Evolutionary conservation across 176 grass and related monocot genomes (phyloP).

Genomic region (Phyllostachys edulis): DNA sequence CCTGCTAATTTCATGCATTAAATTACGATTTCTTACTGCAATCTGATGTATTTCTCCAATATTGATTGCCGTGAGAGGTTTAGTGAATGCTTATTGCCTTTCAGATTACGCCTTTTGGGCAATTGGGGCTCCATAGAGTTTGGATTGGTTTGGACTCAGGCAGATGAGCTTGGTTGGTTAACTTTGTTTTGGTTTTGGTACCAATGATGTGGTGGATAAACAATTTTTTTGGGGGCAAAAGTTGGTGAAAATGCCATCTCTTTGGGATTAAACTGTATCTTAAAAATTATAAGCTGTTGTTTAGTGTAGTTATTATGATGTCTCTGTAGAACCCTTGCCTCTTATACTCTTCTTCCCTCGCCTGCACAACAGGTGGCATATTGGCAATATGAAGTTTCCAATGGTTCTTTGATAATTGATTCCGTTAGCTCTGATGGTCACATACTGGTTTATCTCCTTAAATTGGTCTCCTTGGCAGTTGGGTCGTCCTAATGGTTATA

Average conservation of each 20-base stretch:
- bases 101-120: not conserved
- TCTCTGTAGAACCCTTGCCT: not conserved
- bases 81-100: not conserved
- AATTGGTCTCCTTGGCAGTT: not conserved
- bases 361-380: not conserved
- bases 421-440: not conserved
- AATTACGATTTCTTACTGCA: conserved; percentile 2
- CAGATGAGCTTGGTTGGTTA: conserved; percentile 7
- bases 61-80: not conserved
- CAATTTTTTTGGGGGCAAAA: conserved; percentile 8
- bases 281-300: not conserved
- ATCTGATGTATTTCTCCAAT: conserved; percentile 13
- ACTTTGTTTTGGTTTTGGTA: not conserved
- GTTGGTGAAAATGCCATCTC: not conserved
- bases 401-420: not conserved
- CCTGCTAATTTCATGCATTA: conserved; percentile 12
- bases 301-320: not conserved
- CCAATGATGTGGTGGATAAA: not conserved
- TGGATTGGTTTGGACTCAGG: not conserved
- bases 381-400: not conserved
- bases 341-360: not conserved
- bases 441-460: not conserved
- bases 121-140: not conserved
- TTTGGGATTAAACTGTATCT: not conserved
- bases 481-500: not conserved